phyloP scores from a whole-genome alignment of 2,329 filamentous ascomycete genomes.

The Colletotrichum kahawae region DNA sequence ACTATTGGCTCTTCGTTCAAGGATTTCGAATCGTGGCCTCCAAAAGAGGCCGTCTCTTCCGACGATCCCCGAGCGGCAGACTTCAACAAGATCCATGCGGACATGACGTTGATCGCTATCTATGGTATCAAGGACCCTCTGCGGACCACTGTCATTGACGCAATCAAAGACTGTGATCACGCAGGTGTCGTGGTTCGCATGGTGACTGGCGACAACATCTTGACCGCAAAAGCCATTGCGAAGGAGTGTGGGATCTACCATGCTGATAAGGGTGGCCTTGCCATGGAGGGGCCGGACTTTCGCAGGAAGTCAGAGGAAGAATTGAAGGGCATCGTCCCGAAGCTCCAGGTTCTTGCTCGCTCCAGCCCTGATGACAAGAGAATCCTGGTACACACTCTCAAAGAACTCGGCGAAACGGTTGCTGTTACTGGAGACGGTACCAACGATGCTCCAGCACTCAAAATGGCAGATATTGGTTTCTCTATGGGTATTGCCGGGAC shows the following conservation, averaged over 20 bases:
- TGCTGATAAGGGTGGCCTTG: conserved; percentile 53
- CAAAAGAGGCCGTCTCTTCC: conserved; percentile 56
- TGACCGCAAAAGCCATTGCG: conserved; percentile 50
- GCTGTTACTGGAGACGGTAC: conserved; percentile 72
- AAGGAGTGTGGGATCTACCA: conserved; percentile 44
- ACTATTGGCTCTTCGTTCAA: conserved; percentile 45
- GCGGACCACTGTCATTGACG: conserved; percentile 64
- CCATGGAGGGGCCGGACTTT: conserved; percentile 60
- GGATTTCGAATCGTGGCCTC: conserved; percentile 57
- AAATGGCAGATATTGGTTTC: conserved; percentile 70
- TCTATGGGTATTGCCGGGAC: conserved; percentile 72
- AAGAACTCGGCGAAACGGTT: conserved; percentile 69
- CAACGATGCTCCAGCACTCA: conserved; percentile 70
- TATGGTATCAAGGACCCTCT: conserved; percentile 75
- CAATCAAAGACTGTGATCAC: conserved; percentile 65
- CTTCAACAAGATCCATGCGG: conserved; percentile 48
- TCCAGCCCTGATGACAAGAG: conserved; percentile 75
- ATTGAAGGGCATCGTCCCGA: conserved; percentile 58
- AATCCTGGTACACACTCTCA: conserved; percentile 66
- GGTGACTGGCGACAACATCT: conserved; percentile 56
- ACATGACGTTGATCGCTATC: conserved; percentile 46
- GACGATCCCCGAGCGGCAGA: conserved; percentile 65
- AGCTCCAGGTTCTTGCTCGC: conserved; percentile 70
- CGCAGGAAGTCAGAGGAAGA: conserved; percentile 56
- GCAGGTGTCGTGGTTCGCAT: conserved; percentile 73